phyloP scores from a whole-genome alignment of 2,329 filamentous ascomycete species.

The Trichoderma simmonsii region DNA sequence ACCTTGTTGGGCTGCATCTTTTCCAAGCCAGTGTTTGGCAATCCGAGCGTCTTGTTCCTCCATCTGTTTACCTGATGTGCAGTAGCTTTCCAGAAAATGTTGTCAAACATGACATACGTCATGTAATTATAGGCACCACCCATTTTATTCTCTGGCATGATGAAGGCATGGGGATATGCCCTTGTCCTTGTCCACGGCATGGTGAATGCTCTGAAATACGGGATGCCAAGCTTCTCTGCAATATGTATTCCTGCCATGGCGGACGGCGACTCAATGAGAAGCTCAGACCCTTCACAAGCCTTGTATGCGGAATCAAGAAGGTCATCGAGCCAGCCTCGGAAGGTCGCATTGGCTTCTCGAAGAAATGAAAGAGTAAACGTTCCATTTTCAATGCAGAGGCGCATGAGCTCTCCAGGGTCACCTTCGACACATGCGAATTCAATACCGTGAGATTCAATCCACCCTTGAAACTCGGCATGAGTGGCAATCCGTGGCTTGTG shows the following conservation, averaged over 20 bases:
- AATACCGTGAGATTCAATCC: slow-evolving; percentile 91
- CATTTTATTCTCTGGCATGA: slow-evolving; percentile 88
- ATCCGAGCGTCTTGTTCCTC: slow-evolving; percentile 74
- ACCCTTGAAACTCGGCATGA: slow-evolving; percentile 82
- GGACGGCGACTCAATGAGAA: slow-evolving; percentile 92
- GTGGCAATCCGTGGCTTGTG: slow-evolving; percentile 87
- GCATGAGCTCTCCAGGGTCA: slow-evolving; percentile 91
- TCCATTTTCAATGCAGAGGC: slow-evolving; percentile 91
- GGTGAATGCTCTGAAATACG: slow-evolving; percentile 95
- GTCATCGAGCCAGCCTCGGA: slow-evolving; percentile 92
- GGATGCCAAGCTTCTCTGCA: slow-evolving; percentile 85
- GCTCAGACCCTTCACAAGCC: slow-evolving; percentile 81
- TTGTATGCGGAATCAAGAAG: slow-evolving; percentile 77
- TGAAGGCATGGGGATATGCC: slow-evolving; percentile 94
- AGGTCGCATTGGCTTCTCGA: slow-evolving; percentile 79
- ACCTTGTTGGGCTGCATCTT: slow-evolving; percentile 96
- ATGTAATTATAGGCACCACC: slow-evolving; percentile 94
- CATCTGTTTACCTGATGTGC: slow-evolving; percentile 89
- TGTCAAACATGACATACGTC: slow-evolving; percentile 95
- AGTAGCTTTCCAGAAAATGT: slow-evolving; percentile 93
- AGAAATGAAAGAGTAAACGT: slow-evolving; percentile 95
- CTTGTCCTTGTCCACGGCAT: slow-evolving; percentile 98
- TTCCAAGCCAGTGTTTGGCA: slow-evolving; percentile 78
- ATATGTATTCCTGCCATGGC: slow-evolving; percentile 98
- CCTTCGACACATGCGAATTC: slow-evolving; percentile 86